A percentile compares a stretch with the other conserved stretches of the same genome.
phyloP scores from a whole-genome alignment of 768 basidiomycete genomes.

The Podaxis rugospora region DNA sequence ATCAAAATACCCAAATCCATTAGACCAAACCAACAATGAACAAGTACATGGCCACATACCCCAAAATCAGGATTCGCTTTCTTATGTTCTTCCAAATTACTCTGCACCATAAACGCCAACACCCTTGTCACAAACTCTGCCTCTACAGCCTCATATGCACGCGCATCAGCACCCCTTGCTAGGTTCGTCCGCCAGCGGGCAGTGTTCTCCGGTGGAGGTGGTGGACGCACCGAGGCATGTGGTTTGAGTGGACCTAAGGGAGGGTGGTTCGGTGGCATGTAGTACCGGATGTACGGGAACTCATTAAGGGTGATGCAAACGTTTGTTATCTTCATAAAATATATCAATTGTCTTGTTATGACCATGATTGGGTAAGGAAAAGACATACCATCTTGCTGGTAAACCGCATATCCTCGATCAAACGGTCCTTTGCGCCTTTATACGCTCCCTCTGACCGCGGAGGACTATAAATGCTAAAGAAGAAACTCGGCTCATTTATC shows the following conservation, averaged over 20 bases:
- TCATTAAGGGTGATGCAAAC: conserved; percentile 88
- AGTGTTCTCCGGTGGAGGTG: conserved; percentile 59
- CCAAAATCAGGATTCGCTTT: conserved; percentile 83
- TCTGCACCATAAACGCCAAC: conserved; percentile 83
- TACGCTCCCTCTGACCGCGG: conserved; percentile 67
- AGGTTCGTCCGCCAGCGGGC: conserved; percentile 79
- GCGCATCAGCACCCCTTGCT: conserved; percentile 65
- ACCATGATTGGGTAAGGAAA: background rate
- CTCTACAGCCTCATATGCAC: conserved; percentile 65
- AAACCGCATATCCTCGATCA: conserved; percentile 86
- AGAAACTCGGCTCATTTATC: conserved; percentile 67
- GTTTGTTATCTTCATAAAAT: conserved; percentile 65
- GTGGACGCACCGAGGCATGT: conserved; percentile 56
- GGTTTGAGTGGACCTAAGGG: conserved; percentile 85
- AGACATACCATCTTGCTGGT: conserved; percentile 59
- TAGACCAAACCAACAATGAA: background rate
- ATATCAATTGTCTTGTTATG: background rate
- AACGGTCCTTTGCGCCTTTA: conserved; percentile 62
- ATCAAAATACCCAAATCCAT: background rate
- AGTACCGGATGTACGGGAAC: conserved; percentile 91
- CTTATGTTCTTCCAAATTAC: conserved; percentile 82
- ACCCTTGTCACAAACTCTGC: conserved; percentile 77
- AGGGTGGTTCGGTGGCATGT: conserved; percentile 74
- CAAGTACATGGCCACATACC: conserved; percentile 41
- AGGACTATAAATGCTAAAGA: conserved; percentile 89